Conservation (phyloP, 352 stramenopile species). For the Phytophthora parvispora region DNA sequence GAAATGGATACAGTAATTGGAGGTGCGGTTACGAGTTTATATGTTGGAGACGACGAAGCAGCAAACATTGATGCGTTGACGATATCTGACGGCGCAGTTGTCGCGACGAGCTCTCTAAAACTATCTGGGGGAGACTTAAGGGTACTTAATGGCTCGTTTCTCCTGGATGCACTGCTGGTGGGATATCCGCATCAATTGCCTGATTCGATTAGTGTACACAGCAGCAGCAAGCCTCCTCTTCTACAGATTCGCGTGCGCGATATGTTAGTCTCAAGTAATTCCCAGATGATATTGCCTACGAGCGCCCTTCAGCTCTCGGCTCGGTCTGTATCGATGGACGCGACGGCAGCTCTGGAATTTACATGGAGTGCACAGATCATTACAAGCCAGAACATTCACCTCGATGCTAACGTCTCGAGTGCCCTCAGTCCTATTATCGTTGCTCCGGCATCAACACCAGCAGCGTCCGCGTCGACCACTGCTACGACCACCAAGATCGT, state of each 20-base stretch:
- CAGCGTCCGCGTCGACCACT: slow-evolving; percentile 4
- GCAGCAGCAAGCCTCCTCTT: slow-evolving; percentile 27
- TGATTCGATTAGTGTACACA: slow-evolving; percentile 30
- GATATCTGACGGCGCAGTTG: slow-evolving; percentile 57
- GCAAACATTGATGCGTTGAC: slow-evolving; percentile 48
- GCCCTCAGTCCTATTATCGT: slow-evolving; percentile 29
- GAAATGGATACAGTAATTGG: slow-evolving; percentile 44
- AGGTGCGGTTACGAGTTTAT: slow-evolving; percentile 59
- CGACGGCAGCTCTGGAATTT: slow-evolving; percentile 53
- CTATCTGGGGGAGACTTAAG: slow-evolving; percentile 48
- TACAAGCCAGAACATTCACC: slow-evolving; percentile 53
- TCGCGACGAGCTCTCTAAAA: slow-evolving; percentile 46
- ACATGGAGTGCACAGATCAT: slow-evolving; percentile 51
- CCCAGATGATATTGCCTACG: slow-evolving; percentile 52
- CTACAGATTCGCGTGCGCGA: slow-evolving; percentile 48
- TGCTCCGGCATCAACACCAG: slow-evolving; percentile 7
- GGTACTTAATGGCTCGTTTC: slow-evolving; percentile 59
- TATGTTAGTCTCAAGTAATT: slow-evolving; percentile 51
- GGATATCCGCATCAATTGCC: slow-evolving; percentile 20
- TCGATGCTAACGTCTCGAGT: slow-evolving; percentile 63
- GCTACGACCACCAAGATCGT: slow-evolving; percentile 8
- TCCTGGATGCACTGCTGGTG: slow-evolving; percentile 52
- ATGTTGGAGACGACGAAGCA: slow-evolving; percentile 31
- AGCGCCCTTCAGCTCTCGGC: slow-evolving; percentile 47
- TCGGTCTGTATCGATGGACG: slow-evolving; percentile 64